A percentile compares a stretch with the other conserved stretches of the same genome.
These are phyloP conservation scores for Ilex asprella DNA, from an alignment of 257 asterid species.

Conservation along the genomic window DNA sequence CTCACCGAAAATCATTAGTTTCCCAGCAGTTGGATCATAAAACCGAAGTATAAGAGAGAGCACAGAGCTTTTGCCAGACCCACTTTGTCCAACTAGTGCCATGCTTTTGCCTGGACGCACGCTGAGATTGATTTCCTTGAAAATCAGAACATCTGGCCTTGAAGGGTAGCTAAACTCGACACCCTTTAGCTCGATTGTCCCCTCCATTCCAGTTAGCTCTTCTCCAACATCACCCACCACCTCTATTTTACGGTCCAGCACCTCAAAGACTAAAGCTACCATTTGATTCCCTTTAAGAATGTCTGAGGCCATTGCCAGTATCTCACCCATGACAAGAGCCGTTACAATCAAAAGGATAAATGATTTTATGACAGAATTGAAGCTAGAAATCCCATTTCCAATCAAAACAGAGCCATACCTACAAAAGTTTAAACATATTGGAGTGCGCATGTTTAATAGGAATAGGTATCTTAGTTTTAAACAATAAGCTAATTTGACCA, in stretches of 20 bases:
- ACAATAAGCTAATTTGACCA: too few relatives aligned
- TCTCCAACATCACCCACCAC: constrained; percentile 71
- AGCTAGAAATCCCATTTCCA: constrained; percentile 77
- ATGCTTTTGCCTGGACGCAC: constrained; percentile 78
- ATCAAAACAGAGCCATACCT: constrained; percentile 89
- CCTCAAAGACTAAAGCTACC: constrained; percentile 84
- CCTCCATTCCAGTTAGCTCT: constrained; percentile 53
- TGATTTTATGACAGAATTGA: constrained; percentile 80
- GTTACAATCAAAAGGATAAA: constrained; percentile 89
- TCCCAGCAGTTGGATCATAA: constrained; percentile 85
- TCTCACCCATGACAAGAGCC: constrained; percentile 95
- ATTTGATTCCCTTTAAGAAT: constrained; percentile 84
- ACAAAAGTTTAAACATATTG: constrained; percentile 4
- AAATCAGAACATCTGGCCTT: constrained; percentile 67
- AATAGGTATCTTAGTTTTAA: too few relatives aligned
- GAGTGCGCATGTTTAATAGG: too few relatives aligned
- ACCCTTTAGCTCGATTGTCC: constrained; percentile 67
- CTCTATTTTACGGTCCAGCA: constrained; percentile 75
- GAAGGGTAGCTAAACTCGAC: constrained; percentile 93
- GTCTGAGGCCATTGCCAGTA: constrained; percentile 98
- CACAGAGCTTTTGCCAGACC: constrained; percentile 98
- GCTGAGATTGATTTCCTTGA: constrained; percentile 73
- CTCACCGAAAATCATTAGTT: constrained; percentile 74
- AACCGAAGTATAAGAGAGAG: constrained; percentile 76
- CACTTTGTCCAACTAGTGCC: constrained; percentile 96